These are phyloP conservation scores for Rhizopogon roseolus DNA, from an alignment of 768 basidiomycete species.

Conservation along the genomic window DNA sequence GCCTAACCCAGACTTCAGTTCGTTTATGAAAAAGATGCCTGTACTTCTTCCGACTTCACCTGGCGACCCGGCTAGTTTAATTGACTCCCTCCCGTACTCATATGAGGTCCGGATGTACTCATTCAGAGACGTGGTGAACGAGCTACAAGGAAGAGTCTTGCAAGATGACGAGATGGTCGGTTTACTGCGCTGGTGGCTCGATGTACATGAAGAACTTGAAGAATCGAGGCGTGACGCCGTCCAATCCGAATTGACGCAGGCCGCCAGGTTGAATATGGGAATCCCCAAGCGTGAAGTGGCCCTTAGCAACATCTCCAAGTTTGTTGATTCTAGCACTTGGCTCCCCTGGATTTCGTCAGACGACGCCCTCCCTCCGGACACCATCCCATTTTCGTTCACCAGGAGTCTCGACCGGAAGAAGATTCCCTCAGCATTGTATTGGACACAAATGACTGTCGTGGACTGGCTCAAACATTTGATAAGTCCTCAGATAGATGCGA, in stretches of 20 bases:
- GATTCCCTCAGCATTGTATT: constrained; percentile 60
- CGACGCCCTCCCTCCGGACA: constrained; percentile 69
- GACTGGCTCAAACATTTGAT: constrained; percentile 71
- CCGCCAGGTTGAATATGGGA: neutral
- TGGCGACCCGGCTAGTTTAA: constrained; percentile 48
- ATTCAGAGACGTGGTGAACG: constrained; percentile 73
- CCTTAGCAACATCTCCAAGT: constrained; percentile 58
- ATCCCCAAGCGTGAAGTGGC: constrained; percentile 37
- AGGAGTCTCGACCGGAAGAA: constrained; percentile 45
- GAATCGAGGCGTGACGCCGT: neutral
- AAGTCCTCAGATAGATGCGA: constrained; percentile 36
- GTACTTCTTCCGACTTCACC: constrained; percentile 45
- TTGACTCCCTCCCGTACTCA: constrained; percentile 53
- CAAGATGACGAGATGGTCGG: constrained; percentile 66
- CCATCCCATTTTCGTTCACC: constrained; percentile 65
- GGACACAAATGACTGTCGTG: constrained; percentile 65
- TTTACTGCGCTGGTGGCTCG: constrained; percentile 81
- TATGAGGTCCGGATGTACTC: constrained; percentile 66
- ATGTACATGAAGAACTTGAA: constrained; percentile 9
- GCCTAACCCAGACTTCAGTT: constrained; percentile 58
- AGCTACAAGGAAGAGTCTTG: constrained; percentile 64
- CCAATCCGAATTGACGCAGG: neutral
- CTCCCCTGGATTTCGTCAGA: constrained; percentile 57
- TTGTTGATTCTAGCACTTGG: constrained; percentile 55
- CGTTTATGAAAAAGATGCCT: constrained; percentile 73